Conservation (phyloP, 352 stramenopile species). For the Phytophthora pinifolia region DNA sequence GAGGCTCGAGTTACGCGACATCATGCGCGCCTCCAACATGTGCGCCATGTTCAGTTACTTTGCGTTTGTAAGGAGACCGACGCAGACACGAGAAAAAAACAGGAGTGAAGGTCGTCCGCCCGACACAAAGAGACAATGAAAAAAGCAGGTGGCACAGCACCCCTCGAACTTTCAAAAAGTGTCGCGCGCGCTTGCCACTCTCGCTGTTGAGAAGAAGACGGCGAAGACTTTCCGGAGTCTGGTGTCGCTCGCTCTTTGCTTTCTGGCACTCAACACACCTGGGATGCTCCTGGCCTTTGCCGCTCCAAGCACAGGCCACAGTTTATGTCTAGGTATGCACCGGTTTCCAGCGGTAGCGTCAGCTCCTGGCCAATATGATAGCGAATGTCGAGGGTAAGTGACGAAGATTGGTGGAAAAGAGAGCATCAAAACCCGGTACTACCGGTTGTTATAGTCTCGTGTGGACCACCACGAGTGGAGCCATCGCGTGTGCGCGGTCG, state of each 20-base stretch:
- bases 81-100: slow-evolving; percentile 8
- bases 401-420: slow-evolving; percentile 7
- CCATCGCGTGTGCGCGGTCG: slow-evolving; percentile 1
- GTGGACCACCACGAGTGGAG: slow-evolving; percentile 5
- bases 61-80: neutral
- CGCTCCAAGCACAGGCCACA: slow-evolving; percentile 6
- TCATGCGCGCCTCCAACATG: slow-evolving; percentile 63
- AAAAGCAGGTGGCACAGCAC: slow-evolving; percentile 15
- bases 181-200: slow-evolving; percentile 4
- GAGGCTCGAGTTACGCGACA: slow-evolving; percentile 48
- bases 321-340: slow-evolving; percentile 5
- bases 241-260: slow-evolving; percentile 34
- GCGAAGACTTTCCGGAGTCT: neutral
- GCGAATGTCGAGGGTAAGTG: neutral
- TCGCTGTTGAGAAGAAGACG: neutral
- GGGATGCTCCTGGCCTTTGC: neutral
- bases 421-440: neutral
- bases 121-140: slow-evolving; percentile 25
- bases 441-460: neutral
- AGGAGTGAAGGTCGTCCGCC: slow-evolving; percentile 31
- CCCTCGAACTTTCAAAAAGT: slow-evolving; percentile 6
- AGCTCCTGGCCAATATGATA: slow-evolving; percentile 5
- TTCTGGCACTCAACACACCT: slow-evolving; percentile 35
- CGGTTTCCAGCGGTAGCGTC: slow-evolving; percentile 2
- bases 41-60: slow-evolving; percentile 43